Percentiles rank a stretch among this genome's conserved stretches.
These are phyloP conservation scores for Begonia fuchsioides DNA, from an alignment of 306 rosid genomes.

Conservation along the genomic window DNA sequence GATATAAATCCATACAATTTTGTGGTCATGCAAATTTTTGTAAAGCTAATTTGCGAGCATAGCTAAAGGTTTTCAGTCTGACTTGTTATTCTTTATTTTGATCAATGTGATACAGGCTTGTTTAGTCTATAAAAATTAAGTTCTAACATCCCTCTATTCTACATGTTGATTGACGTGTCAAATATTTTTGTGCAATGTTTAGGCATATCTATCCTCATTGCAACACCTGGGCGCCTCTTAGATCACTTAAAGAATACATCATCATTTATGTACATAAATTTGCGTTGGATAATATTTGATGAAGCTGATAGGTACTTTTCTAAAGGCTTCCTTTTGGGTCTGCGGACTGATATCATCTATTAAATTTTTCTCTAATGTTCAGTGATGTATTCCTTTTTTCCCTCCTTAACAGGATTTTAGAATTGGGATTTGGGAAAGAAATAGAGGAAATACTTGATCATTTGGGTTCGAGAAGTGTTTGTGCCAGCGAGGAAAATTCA, in stretches of 20 bases:
- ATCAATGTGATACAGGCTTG: too few relatives aligned
- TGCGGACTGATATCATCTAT: too few relatives aligned
- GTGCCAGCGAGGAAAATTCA: conserved; percentile 15
- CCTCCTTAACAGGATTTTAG: conserved; percentile 56
- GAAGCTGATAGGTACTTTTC: conserved; percentile 76
- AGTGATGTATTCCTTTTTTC: too few relatives aligned
- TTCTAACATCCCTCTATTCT: too few relatives aligned
- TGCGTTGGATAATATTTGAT: conserved; percentile 87
- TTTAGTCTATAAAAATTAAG: too few relatives aligned
- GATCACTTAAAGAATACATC: conserved; percentile 85
- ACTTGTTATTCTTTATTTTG: too few relatives aligned
- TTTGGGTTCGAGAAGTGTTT: conserved; percentile 38
- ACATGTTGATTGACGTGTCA: conserved; percentile 6
- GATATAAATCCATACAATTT: too few relatives aligned
- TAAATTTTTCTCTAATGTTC: too few relatives aligned
- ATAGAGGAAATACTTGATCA: conserved; percentile 63
- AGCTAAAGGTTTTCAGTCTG: too few relatives aligned
- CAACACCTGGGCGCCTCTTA: conserved; percentile 90
- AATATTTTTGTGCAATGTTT: conserved; percentile 7
- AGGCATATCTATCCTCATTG: conserved; percentile 91
- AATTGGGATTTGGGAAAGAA: conserved; percentile 89
- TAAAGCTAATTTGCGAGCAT: too few relatives aligned
- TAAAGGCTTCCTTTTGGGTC: too few relatives aligned
- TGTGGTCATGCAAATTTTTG: too few relatives aligned
- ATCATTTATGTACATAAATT: conserved; percentile 46